A percentile compares a stretch with the other conserved stretches of the same genome.
Evolutionary conservation across 2,329 filamentous ascomycete species (phyloP).

Genomic region (Talaromyces sp.): DNA sequence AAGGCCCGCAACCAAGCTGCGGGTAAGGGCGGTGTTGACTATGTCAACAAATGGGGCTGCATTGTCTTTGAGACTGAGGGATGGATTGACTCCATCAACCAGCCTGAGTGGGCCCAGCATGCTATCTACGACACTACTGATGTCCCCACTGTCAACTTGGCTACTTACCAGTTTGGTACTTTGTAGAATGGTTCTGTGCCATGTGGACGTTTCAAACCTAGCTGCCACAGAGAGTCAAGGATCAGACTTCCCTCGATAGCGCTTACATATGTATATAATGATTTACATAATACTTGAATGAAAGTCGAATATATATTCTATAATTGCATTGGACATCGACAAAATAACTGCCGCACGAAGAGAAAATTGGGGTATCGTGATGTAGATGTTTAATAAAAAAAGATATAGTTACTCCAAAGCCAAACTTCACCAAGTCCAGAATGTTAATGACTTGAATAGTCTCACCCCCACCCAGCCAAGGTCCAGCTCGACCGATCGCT

Average conservation of each 20-base stretch:
- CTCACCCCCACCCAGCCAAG: conserved; percentile 40
- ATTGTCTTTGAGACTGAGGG: conserved; percentile 88
- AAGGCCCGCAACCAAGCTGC: conserved; percentile 51
- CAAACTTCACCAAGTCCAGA: not conserved
- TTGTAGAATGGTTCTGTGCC: not conserved
- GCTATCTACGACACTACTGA: conserved; percentile 38
- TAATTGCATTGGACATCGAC: not conserved
- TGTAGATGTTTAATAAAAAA: not conserved
- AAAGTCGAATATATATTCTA: not conserved
- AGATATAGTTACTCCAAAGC: not conserved
- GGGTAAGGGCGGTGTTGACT: conserved; percentile 40
- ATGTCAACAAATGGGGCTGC: conserved; percentile 66
- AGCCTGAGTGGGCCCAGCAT: conserved; percentile 74
- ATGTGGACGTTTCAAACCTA: not conserved
- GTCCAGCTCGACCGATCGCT: conserved; percentile 46
- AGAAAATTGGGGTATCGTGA: not conserved
- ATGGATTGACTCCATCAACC: conserved; percentile 90
- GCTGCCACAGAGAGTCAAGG: not conserved
- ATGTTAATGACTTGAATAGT: not conserved
- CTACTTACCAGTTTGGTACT: conserved; percentile 40
- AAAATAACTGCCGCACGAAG: not conserved
- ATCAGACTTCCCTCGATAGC: not conserved
- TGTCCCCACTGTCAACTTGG: conserved; percentile 36
- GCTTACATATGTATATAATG: conserved; percentile 3
- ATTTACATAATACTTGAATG: not conserved